phyloP scores from a whole-genome alignment of 139 green algal genomes.

The Picochlorum sp. region DNA sequence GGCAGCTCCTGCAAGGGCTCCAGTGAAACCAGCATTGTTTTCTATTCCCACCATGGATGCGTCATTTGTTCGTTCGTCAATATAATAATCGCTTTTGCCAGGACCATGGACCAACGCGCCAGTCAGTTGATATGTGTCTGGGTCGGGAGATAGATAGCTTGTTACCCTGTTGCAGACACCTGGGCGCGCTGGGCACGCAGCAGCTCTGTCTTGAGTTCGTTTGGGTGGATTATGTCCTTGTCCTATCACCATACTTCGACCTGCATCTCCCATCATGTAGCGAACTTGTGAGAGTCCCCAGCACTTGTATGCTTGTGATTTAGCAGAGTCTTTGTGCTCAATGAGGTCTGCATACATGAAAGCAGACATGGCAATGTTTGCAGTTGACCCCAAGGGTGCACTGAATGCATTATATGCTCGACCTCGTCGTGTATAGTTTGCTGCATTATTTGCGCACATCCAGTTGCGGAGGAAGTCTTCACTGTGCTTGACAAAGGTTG shows the following conservation, averaged over 20 bases:
- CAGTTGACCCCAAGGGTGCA: conserved; percentile 39
- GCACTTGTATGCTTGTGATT: conserved; percentile 40
- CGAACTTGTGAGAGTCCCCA: conserved; percentile 49
- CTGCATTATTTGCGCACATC: conserved; percentile 36
- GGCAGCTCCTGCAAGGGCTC: conserved; percentile 12
- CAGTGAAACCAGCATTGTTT: conserved; percentile 44
- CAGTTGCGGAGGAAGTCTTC: conserved; percentile 40
- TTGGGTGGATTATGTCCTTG: conserved; percentile 35
- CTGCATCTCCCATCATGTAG: conserved; percentile 51
- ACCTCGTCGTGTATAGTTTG: conserved; percentile 37
- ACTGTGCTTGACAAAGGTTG: conserved; percentile 33
- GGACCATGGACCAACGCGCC: conserved; percentile 56
- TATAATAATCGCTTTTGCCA: conserved; percentile 33
- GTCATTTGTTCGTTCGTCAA: conserved; percentile 29
- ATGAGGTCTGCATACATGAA: conserved; percentile 35
- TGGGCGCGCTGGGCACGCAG: conserved; percentile 39
- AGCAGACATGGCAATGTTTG: conserved; percentile 48
- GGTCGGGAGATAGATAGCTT: conserved; percentile 30
- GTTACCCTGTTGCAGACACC: conserved; percentile 30
- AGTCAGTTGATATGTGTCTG: conserved; percentile 46
- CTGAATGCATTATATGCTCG: conserved; percentile 37
- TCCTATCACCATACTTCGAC: conserved; percentile 30
- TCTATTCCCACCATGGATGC: conserved; percentile 31
- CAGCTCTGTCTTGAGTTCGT: conserved; percentile 43
- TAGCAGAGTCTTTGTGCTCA: not conserved